These are phyloP conservation scores for Microbotryum lychnidis-dioicae DNA, from an alignment of 1,284 basidiomycete genomes.

Conservation along the genomic window DNA sequence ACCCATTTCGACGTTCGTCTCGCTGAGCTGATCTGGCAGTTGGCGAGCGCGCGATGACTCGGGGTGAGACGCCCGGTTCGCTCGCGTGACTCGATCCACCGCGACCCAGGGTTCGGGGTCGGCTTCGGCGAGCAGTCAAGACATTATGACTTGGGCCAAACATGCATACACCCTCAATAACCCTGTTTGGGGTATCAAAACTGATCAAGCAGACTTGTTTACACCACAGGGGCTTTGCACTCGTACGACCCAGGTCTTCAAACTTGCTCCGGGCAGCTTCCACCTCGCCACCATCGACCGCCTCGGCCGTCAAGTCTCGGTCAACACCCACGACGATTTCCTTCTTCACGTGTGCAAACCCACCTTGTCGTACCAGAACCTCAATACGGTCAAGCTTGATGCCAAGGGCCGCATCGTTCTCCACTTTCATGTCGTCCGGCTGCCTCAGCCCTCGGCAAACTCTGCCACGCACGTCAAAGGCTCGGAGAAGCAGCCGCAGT, in stretches of 20 bases:
- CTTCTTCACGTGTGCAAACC: conserved; percentile 13
- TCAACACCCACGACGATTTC: conserved; percentile 13
- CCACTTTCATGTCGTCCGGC: conserved; percentile 16
- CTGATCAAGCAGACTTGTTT: neutral
- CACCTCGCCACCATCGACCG: conserved; percentile 13
- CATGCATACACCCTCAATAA: neutral
- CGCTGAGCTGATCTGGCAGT: too few relatives aligned
- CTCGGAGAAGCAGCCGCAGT: too few relatives aligned
- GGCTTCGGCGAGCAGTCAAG: too few relatives aligned
- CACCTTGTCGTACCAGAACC: neutral
- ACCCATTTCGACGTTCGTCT: too few relatives aligned
- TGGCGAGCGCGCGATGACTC: too few relatives aligned
- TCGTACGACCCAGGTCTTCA: conserved; percentile 20
- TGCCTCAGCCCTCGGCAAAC: neutral
- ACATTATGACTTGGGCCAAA: neutral
- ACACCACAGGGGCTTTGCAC: conserved; percentile 16
- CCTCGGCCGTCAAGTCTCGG: conserved; percentile 12
- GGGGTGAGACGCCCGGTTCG: too few relatives aligned
- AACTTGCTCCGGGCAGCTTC: conserved; percentile 7
- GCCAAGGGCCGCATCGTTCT: conserved; percentile 24
- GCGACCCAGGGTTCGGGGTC: too few relatives aligned
- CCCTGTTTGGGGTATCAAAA: neutral
- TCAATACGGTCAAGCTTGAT: conserved; percentile 15
- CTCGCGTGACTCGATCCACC: too few relatives aligned
- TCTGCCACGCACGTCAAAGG: neutral